Percentiles rank a stretch among this genome's conserved stretches.
Conservation (phyloP, 306 rosid species). For the apple (Malus domestica) region DNA sequence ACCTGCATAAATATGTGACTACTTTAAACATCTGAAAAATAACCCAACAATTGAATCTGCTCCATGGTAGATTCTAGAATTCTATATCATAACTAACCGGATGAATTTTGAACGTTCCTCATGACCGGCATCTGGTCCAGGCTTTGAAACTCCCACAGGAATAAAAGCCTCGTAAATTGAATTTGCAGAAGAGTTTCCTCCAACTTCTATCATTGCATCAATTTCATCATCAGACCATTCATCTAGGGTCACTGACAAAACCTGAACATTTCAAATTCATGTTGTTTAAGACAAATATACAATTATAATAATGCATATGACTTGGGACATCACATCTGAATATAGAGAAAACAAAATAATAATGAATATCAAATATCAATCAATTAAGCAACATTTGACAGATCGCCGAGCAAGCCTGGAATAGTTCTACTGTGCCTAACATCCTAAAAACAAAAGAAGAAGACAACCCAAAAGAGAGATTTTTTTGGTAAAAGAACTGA, state of each 20-base stretch:
- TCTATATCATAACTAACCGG: slow-evolving; percentile 45
- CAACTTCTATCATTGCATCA: slow-evolving; percentile 88
- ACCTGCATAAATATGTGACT: slow-evolving; percentile 35
- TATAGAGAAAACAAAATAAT: background rate
- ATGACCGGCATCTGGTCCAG: slow-evolving; percentile 65
- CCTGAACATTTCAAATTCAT: slow-evolving; percentile 45
- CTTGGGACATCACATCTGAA: background rate
- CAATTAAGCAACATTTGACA: background rate
- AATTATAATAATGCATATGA: background rate
- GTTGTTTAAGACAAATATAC: background rate
- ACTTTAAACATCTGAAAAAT: slow-evolving; percentile 10
- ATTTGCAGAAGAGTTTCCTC: slow-evolving; percentile 91
- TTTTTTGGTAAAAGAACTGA: background rate
- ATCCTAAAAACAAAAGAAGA: background rate
- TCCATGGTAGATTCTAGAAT: background rate
- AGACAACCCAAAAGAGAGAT: background rate
- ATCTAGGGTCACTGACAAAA: slow-evolving; percentile 86
- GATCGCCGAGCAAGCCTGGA: background rate
- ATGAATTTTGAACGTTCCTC: slow-evolving; percentile 72
- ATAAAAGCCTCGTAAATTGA: slow-evolving; percentile 84
- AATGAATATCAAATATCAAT: background rate
- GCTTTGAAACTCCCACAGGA: slow-evolving; percentile 77
- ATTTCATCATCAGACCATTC: slow-evolving; percentile 96
- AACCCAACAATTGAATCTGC: slow-evolving; percentile 4
- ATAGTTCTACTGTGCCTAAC: background rate